phyloP scores from a whole-genome alignment of 1,284 basidiomycete genomes.

The Volvariella surrecta region DNA sequence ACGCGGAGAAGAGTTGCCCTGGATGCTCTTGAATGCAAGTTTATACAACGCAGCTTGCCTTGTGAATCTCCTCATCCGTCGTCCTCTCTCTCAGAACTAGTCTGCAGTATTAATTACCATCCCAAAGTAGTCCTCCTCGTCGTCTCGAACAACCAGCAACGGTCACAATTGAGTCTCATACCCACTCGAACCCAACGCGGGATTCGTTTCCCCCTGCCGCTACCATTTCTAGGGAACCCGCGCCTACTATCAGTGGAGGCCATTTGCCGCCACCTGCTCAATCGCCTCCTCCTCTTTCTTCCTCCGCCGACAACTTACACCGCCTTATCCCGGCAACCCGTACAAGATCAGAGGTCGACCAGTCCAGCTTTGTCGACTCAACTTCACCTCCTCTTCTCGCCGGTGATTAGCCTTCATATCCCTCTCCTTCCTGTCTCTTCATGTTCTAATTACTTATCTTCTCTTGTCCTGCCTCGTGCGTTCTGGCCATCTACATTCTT shows the following conservation, averaged over 20 bases:
- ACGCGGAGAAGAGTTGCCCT: constrained; percentile 11
- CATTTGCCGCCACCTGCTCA: constrained; percentile 1
- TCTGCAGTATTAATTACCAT: neutral
- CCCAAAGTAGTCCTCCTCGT: constrained; percentile 1
- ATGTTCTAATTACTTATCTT: constrained; percentile 10
- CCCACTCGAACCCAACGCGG: constrained; percentile 45
- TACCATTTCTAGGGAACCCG: constrained; percentile 19
- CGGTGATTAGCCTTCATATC: constrained; percentile 18
- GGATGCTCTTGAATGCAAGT: constrained; percentile 1
- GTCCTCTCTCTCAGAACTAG: neutral
- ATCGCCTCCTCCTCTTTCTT: neutral
- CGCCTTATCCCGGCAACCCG: constrained; percentile 56
- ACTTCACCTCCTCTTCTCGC: constrained; percentile 14
- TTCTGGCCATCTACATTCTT: constrained; percentile 8
- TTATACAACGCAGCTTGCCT: neutral
- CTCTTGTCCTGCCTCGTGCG: constrained; percentile 12
- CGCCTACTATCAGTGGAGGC: constrained; percentile 25
- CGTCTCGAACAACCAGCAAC: constrained; percentile 5
- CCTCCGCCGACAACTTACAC: constrained; percentile 8
- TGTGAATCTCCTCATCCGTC: neutral
- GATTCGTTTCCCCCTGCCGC: constrained; percentile 40
- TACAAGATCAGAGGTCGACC: constrained; percentile 50
- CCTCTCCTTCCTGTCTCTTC: constrained; percentile 6
- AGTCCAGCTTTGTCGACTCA: constrained; percentile 8
- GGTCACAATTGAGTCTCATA: constrained; percentile 66